A percentile compares a stretch with the other conserved stretches of the same genome.
Evolutionary conservation across 345 rosid genomes (phyloP).

Genomic region (Sisymbrium irio): DNA sequence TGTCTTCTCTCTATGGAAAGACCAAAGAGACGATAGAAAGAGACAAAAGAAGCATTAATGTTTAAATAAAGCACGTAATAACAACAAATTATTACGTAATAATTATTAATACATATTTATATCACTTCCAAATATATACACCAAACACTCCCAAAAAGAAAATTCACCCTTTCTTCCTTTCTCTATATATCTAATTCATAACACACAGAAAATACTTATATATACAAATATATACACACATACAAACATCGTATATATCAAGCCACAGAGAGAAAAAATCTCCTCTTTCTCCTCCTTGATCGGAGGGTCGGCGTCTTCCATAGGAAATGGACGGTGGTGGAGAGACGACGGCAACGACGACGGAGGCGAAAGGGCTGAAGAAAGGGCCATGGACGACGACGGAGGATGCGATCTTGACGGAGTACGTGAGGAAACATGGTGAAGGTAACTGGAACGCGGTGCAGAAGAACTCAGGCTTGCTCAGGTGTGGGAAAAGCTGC

Average conservation of each 20-base stretch:
- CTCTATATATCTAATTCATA: slow-evolving; percentile 30
- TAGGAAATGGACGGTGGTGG: slow-evolving; percentile 32
- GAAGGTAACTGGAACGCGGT: slow-evolving; percentile 90
- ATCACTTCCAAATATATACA: slow-evolving; percentile 25
- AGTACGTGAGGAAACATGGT: slow-evolving; percentile 66
- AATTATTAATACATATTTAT: background rate
- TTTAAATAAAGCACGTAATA: slow-evolving; percentile 35
- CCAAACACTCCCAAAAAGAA: slow-evolving; percentile 14
- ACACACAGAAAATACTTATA: slow-evolving; percentile 18
- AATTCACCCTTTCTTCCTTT: slow-evolving; percentile 8
- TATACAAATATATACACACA: slow-evolving; percentile 19
- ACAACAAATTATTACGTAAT: slow-evolving; percentile 37
- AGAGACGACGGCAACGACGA: slow-evolving; percentile 1
- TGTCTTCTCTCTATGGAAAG: slow-evolving; percentile 20
- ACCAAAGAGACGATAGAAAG: slow-evolving; percentile 13
- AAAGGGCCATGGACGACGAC: slow-evolving; percentile 86
- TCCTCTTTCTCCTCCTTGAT: slow-evolving; percentile 18
- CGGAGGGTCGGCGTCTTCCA: slow-evolving; percentile 25
- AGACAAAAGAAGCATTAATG: slow-evolving; percentile 25
- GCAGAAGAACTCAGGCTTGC: slow-evolving; percentile 63
- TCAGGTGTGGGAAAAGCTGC: slow-evolving; percentile 87
- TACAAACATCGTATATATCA: slow-evolving; percentile 31
- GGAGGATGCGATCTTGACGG: slow-evolving; percentile 72
- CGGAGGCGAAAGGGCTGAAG: slow-evolving; percentile 44
- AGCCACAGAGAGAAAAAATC: slow-evolving; percentile 16